Conservation (phyloP, 2,329 filamentous ascomycete genomes). For the Nothopassalora personata region DNA sequence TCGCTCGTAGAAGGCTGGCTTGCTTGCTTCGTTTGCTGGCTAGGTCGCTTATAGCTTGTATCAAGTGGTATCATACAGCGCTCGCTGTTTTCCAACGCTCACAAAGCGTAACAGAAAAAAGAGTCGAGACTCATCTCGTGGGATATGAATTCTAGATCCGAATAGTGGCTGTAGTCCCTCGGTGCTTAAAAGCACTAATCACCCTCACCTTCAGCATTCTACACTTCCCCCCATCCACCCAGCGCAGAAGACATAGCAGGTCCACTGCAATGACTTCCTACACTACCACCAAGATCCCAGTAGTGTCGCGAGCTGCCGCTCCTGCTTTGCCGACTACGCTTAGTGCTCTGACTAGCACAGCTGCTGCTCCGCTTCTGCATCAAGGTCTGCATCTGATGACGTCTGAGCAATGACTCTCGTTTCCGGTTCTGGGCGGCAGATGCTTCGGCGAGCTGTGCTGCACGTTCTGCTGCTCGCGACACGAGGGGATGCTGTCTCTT, state of each 20-base stretch:
- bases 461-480: conserved; percentile 45
- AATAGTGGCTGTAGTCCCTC: background rate
- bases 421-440: conserved; percentile 13
- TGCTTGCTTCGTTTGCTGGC: background rate
- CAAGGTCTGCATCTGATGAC: conserved; percentile 39
- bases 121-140: background rate
- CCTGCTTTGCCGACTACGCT: conserved; percentile 58
- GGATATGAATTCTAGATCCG: background rate
- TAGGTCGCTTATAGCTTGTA: background rate
- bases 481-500: conserved; percentile 85
- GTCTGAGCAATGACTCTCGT: conserved; percentile 15
- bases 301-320: conserved; percentile 68
- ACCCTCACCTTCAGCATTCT: background rate
- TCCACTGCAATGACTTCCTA: conserved; percentile 59
- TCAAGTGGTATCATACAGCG: conserved; percentile 1
- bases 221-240: conserved; percentile 76
- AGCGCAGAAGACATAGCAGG: conserved; percentile 39
- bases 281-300: conserved; percentile 82
- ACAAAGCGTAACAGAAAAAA: background rate
- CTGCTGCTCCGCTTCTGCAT: conserved; percentile 48
- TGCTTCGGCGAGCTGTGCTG: conserved; percentile 38
- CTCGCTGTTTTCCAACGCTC: background rate
- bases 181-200: too few species aligned
- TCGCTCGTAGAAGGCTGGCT: background rate
- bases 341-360: conserved; percentile 83